Conservation (phyloP, 176 grass and related monocot species). For the Carex pumila region DNA sequence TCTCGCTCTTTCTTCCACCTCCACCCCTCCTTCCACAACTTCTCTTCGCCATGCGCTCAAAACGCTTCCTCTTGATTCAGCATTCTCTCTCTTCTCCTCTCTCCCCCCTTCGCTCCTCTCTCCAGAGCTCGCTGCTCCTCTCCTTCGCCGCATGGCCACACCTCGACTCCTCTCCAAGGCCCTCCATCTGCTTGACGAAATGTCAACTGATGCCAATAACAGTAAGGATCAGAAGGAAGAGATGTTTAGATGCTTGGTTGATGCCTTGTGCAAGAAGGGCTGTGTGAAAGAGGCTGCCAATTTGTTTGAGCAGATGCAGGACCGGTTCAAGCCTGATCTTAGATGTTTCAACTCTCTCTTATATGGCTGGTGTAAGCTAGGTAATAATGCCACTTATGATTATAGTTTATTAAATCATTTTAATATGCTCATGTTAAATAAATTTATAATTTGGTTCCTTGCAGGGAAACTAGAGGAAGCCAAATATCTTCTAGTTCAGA, state of each 20-base stretch:
- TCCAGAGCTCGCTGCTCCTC: conserved; percentile 21
- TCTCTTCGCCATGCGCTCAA: conserved; percentile 43
- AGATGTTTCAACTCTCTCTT: conserved; percentile 82
- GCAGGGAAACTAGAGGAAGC: conserved; percentile 73
- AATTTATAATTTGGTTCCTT: neutral
- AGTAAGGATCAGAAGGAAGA: conserved; percentile 16
- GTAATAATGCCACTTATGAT: conserved; percentile 9
- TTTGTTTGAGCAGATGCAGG: conserved; percentile 72
- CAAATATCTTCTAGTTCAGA: conserved; percentile 78
- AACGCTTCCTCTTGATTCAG: conserved; percentile 40
- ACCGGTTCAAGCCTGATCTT: conserved; percentile 39
- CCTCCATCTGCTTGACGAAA: conserved; percentile 45
- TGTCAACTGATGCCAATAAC: conserved; percentile 17
- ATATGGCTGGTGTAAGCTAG: conserved; percentile 86
- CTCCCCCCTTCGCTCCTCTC: conserved; percentile 41
- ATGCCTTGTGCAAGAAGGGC: conserved; percentile 46
- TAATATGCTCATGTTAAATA: neutral
- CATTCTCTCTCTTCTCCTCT: conserved; percentile 39
- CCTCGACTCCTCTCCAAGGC: conserved; percentile 45
- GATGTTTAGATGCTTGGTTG: conserved; percentile 37
- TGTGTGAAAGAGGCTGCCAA: conserved; percentile 53
- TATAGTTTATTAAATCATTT: neutral
- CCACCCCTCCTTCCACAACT: conserved; percentile 44
- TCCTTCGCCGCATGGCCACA: conserved; percentile 35
- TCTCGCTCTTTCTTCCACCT: conserved; percentile 40